Evolutionary conservation across 2,329 filamentous ascomycete species (phyloP).

Genomic region (Aspergillus calidoustus): DNA sequence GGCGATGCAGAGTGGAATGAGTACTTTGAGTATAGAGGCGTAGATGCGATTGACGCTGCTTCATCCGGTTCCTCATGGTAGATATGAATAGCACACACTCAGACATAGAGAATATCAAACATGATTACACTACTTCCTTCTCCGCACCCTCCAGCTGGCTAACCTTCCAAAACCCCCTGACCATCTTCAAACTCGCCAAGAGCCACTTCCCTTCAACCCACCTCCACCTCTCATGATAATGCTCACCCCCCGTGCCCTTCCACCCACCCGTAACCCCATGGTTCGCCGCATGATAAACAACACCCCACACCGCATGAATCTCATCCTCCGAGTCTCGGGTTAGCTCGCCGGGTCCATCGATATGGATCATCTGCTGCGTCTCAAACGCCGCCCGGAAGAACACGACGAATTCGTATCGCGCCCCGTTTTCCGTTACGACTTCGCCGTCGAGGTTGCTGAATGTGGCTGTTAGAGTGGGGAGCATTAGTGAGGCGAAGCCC

Average conservation of each 20-base stretch:
- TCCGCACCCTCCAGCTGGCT: neutral
- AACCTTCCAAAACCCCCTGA: constrained; percentile 4
- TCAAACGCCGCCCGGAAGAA: constrained; percentile 7
- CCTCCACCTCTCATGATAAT: constrained; percentile 10
- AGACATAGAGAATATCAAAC: too few species aligned
- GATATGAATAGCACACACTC: neutral
- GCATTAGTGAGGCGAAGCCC: neutral
- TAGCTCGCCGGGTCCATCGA: constrained; percentile 10
- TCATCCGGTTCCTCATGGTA: neutral
- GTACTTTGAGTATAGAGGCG: constrained; percentile 46
- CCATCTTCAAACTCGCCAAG: constrained; percentile 1
- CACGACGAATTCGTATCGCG: neutral
- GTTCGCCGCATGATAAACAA: neutral
- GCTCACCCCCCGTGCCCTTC: constrained; percentile 5
- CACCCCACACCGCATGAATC: neutral
- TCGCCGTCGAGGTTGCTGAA: neutral
- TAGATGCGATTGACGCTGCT: constrained; percentile 31
- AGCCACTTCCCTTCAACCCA: constrained; percentile 3
- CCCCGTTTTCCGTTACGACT: neutral
- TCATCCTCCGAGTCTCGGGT: neutral
- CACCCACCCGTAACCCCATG: neutral
- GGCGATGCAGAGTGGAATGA: constrained; percentile 41
- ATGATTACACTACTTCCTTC: neutral
- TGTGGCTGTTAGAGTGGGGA: neutral
- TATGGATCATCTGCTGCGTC: constrained; percentile 11